A percentile compares a stretch with the other conserved stretches of the same genome.
Conservation (phyloP, 2,329 filamentous ascomycete genomes). For the Fusarium sp. region DNA sequence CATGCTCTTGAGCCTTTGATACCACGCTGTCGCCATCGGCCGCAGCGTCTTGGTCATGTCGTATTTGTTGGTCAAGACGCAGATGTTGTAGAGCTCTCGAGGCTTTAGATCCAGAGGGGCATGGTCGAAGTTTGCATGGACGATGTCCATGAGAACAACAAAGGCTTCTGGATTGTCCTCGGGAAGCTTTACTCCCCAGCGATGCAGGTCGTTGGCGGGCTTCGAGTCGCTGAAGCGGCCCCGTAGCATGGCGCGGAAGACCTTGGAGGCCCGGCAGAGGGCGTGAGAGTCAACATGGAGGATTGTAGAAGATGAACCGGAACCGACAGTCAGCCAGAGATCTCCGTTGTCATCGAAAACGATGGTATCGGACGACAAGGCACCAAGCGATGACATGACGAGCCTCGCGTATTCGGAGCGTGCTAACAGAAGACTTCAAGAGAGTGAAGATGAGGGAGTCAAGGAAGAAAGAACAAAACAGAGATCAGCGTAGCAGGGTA, state of each 20-base stretch:
- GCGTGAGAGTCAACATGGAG: not conserved
- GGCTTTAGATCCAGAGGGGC: not conserved
- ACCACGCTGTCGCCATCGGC: not conserved
- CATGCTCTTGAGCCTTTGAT: not conserved
- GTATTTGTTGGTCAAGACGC: conserved; percentile 2
- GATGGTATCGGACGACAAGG: not conserved
- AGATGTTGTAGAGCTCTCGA: not conserved
- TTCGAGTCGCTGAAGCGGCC: not conserved
- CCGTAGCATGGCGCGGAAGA: not conserved
- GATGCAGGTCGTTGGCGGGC: not conserved
- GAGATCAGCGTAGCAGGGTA: not conserved
- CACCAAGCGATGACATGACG: not conserved
- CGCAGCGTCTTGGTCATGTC: not conserved
- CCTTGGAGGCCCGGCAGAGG: not conserved
- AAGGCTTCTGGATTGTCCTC: not conserved
- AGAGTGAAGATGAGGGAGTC: not conserved
- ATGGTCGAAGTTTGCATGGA: not conserved
- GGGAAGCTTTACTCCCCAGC: not conserved
- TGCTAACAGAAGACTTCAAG: not conserved
- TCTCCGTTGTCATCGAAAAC: not conserved
- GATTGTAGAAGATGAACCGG: not conserved
- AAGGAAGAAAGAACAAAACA: not conserved
- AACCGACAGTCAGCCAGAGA: not conserved
- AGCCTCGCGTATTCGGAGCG: not conserved
- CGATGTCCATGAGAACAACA: not conserved